Percentiles rank a stretch among this genome's conserved stretches.
These are phyloP conservation scores for Claviceps humidiphila DNA, from an alignment of 2,329 filamentous ascomycete species.

Conservation along the genomic window DNA sequence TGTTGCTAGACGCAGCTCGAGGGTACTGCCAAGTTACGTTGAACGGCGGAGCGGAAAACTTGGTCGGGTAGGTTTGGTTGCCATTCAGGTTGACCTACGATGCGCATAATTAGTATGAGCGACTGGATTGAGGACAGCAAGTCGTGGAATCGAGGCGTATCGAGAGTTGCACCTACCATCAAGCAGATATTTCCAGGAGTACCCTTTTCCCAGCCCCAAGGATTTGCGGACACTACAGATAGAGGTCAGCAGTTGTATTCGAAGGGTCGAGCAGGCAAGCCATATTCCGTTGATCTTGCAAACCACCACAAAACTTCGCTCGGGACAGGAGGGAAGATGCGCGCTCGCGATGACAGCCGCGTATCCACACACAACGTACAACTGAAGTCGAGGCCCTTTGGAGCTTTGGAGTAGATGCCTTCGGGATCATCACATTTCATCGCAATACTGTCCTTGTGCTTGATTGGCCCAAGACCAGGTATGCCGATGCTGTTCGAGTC, in stretches of 20 bases:
- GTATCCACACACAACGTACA: constrained; percentile 22
- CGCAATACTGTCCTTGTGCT: constrained; percentile 21
- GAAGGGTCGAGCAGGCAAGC: not conserved
- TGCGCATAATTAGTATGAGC: not conserved
- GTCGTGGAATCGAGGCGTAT: too few species aligned
- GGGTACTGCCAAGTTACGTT: constrained; percentile 40
- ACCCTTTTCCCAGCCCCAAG: constrained; percentile 33
- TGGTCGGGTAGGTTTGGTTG: constrained; percentile 35
- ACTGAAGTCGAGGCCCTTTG: constrained; percentile 29
- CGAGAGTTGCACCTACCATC: constrained; percentile 25
- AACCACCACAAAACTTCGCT: not conserved
- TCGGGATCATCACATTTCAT: constrained; percentile 29
- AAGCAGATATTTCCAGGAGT: constrained; percentile 32
- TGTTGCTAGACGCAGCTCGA: constrained; percentile 11
- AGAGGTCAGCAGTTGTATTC: not conserved
- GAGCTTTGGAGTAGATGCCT: constrained; percentile 31
- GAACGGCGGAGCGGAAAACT: constrained; percentile 32
- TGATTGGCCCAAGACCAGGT: constrained; percentile 2
- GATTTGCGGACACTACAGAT: constrained; percentile 38
- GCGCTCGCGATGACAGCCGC: not conserved
- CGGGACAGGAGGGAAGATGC: too few species aligned
- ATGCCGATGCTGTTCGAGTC: not conserved
- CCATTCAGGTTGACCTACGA: constrained; percentile 4
- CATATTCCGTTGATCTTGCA: not conserved
- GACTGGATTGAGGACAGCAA: not conserved